Evolutionary conservation across 2,329 filamentous ascomycete genomes (phyloP).

Genomic region (Neofusicoccum laricinum): DNA sequence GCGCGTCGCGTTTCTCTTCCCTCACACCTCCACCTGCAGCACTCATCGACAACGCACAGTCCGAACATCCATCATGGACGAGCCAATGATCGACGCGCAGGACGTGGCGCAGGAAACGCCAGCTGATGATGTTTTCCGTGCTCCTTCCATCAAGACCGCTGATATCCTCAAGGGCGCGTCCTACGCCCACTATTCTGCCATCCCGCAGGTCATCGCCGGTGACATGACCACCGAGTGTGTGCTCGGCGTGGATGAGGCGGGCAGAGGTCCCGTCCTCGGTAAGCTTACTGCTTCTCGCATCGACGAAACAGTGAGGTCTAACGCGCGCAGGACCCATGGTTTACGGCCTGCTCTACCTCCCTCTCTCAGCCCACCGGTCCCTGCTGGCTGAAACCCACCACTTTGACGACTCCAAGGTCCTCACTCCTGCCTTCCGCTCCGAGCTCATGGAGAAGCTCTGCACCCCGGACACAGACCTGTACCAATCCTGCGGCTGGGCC

Average conservation of each 20-base stretch:
- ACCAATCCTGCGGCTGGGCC: conserved; percentile 76
- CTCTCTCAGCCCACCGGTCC: conserved; percentile 62
- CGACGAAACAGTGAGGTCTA: background rate
- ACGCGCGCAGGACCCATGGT: conserved; percentile 57
- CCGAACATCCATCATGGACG: conserved; percentile 24
- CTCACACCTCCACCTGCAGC: background rate
- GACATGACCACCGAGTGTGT: conserved; percentile 62
- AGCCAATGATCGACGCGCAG: conserved; percentile 23
- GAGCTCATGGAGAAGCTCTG: conserved; percentile 70
- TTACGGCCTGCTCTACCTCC: conserved; percentile 68
- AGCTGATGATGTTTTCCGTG: conserved; percentile 42
- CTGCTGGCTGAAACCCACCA: conserved; percentile 76
- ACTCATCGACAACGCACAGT: background rate
- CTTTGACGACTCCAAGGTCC: conserved; percentile 94
- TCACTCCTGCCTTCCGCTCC: conserved; percentile 76
- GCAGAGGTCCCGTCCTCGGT: conserved; percentile 87
- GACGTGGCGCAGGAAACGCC: conserved; percentile 36
- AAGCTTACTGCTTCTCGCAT: conserved; percentile 30
- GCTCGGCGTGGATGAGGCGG: conserved; percentile 90
- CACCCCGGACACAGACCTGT: conserved; percentile 57
- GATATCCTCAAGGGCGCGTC: conserved; percentile 43
- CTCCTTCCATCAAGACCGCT: conserved; percentile 43
- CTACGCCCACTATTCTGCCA: conserved; percentile 48
- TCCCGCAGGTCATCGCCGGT: conserved; percentile 38
- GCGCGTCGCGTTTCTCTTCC: conserved; percentile 5